A percentile compares a stretch with the other conserved stretches of the same genome.
phyloP scores from a whole-genome alignment of 2,329 filamentous ascomycete species.

The Pseudogymnoascus sp. region DNA sequence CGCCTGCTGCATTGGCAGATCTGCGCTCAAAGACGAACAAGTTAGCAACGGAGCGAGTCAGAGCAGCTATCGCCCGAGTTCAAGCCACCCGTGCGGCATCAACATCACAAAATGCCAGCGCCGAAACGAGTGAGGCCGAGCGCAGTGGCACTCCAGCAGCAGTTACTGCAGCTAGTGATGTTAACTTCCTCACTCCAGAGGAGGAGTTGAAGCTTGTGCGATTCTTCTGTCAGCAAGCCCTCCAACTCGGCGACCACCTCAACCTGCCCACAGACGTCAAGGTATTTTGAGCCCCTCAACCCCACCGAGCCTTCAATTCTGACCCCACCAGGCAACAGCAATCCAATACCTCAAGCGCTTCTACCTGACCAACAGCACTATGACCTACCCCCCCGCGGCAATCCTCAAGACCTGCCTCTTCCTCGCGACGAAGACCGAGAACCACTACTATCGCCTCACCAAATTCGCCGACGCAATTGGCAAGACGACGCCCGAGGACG shows the following conservation, averaged over 20 bases:
- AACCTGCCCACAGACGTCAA: constrained; percentile 53
- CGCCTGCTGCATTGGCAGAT: constrained; percentile 59
- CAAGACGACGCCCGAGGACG: constrained; percentile 66
- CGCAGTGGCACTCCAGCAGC: constrained; percentile 27
- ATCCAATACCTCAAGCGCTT: constrained; percentile 74
- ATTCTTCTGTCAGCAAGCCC: constrained; percentile 61
- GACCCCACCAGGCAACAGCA: constrained; percentile 28
- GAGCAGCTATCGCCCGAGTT: constrained; percentile 46
- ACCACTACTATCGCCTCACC: constrained; percentile 53
- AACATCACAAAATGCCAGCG: constrained; percentile 16
- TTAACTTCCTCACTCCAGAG: constrained; percentile 73
- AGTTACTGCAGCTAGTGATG: constrained; percentile 34
- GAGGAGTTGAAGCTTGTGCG: constrained; percentile 78
- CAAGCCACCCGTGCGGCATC: constrained; percentile 32
- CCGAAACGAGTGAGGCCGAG: constrained; percentile 26
- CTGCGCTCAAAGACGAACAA: constrained; percentile 73
- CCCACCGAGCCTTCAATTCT: constrained; percentile 38
- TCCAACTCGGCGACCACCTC: constrained; percentile 52
- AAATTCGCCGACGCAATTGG: constrained; percentile 63
- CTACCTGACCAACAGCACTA: constrained; percentile 89
- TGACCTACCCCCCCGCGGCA: constrained; percentile 89
- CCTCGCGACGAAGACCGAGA: constrained; percentile 89
- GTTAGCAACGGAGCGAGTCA: constrained; percentile 62
- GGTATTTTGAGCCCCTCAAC: constrained; percentile 49
- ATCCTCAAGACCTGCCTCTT: constrained; percentile 87